Evolutionary conservation across 345 rosid species (phyloP).

Genomic region (Acer negundo): DNA sequence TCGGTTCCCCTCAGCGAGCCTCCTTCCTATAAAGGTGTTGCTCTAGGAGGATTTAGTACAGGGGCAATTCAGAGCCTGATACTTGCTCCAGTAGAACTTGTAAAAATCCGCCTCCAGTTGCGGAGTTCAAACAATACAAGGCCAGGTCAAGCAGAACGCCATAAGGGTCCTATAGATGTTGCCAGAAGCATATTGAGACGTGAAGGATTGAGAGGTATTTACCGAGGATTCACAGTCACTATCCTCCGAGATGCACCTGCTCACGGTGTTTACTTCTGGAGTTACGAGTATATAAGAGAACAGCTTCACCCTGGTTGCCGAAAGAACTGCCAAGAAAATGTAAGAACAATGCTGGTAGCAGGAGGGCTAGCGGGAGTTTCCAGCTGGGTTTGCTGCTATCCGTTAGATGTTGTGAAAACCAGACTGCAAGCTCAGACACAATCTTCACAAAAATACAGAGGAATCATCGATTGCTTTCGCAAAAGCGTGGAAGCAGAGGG

Average conservation of each 20-base stretch:
- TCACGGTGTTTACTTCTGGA: constrained; percentile 90
- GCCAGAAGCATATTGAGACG: constrained; percentile 57
- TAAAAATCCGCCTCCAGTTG: constrained; percentile 87
- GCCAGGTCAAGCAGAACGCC: constrained; percentile 14
- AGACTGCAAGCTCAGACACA: constrained; percentile 65
- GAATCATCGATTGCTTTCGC: constrained; percentile 65
- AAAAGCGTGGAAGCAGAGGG: constrained; percentile 73
- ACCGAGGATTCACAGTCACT: constrained; percentile 72
- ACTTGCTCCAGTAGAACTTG: constrained; percentile 74
- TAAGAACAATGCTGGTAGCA: constrained; percentile 73
- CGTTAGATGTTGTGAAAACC: constrained; percentile 86
- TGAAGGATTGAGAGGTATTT: constrained; percentile 68
- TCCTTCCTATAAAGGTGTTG: constrained; percentile 83
- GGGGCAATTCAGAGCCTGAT: constrained; percentile 83
- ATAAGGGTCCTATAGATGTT: constrained; percentile 54
- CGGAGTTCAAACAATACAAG: constrained; percentile 32
- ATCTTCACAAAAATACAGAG: constrained; percentile 49
- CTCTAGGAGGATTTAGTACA: constrained; percentile 78
- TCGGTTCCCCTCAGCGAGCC: constrained; percentile 53
- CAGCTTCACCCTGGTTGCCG: constrained; percentile 89
- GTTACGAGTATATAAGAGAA: constrained; percentile 80
- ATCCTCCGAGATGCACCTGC: constrained; percentile 84
- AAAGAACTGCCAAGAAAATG: constrained; percentile 62
- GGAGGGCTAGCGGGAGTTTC: constrained; percentile 94
- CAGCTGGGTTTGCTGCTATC: constrained; percentile 91